Percentiles rank a stretch among this genome's conserved stretches.
Evolutionary conservation across 306 rosid species (phyloP).

Genomic region (Malus orientalis): DNA sequence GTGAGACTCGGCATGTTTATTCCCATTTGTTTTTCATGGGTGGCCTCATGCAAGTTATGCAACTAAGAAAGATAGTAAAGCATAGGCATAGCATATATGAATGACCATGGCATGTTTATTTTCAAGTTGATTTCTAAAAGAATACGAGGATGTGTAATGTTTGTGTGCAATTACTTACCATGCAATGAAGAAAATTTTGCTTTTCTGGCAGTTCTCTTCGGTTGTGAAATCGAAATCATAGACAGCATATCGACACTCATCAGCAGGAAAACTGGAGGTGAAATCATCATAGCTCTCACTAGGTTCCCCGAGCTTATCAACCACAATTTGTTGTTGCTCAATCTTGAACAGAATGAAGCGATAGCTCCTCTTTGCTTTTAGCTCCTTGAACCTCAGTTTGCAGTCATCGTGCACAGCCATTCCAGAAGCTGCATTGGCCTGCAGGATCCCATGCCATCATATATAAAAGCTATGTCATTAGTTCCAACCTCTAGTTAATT

Average conservation of each 20-base stretch:
- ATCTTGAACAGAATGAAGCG: slow-evolving; percentile 76
- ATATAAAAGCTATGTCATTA: not conserved
- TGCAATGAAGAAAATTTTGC: slow-evolving; percentile 92
- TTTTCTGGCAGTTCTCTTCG: slow-evolving; percentile 73
- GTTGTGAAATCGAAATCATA: slow-evolving; percentile 77
- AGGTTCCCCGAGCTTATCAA: slow-evolving; percentile 60
- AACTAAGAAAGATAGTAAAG: not conserved
- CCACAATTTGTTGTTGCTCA: slow-evolving; percentile 52
- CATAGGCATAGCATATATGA: not conserved
- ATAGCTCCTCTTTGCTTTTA: slow-evolving; percentile 58
- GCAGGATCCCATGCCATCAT: slow-evolving; percentile 5
- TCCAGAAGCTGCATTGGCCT: slow-evolving; percentile 91
- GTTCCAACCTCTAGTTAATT: not conserved
- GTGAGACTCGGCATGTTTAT: not conserved
- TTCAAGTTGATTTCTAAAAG: not conserved
- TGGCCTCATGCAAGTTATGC: no score
- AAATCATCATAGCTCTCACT: slow-evolving; percentile 50
- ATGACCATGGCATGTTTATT: not conserved
- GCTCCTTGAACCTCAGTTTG: slow-evolving; percentile 68
- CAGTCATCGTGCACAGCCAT: slow-evolving; percentile 84
- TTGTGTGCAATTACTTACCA: slow-evolving; percentile 33
- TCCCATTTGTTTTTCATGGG: no score
- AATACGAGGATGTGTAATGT: not conserved
- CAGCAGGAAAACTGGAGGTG: slow-evolving; percentile 60
- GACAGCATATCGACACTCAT: slow-evolving; percentile 86